Evolutionary conservation across 2,329 filamentous ascomycete genomes (phyloP), one percentile per base, ranked within the genome.

Genomic region (Venturia oleaginea): DNA sequence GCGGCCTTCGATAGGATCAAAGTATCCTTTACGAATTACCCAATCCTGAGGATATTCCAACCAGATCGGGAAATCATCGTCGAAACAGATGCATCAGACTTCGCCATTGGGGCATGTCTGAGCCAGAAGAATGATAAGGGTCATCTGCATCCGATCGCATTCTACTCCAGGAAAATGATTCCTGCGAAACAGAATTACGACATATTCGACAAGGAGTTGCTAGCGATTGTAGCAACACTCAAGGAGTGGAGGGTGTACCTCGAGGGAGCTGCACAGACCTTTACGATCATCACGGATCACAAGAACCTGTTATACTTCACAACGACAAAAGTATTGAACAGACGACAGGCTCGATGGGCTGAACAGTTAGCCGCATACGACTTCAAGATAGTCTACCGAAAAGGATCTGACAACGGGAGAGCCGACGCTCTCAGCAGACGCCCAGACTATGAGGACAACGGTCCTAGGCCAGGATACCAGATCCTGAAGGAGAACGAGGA

Each of bases 261-360:
- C 17, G 55, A 68, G 62, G 64, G 66, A 22, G 32, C 59, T 1
- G 24, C 60, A 34, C 24, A 66, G 10, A 27, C n/a, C 30, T 27
- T 72, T 32, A 27, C 63, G 3, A 65, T 73, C 7, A 34, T 69
- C 2, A 69, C 42, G 1, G 67, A 72, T 66, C 65, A 74, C 38
- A 68, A 71, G 32, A 72, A 72, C 61, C 65, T 74, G 0, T 55
- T 61, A 34, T 64, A 65, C 27, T 73, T 74, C 57, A 69, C 67
- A n/a, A 68, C 63, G 17, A 71, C 60, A 7, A 70, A 70, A 59
- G 13, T 67, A 19, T 60, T 74, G 4, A 70, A 67, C 43, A 4
- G 63, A 38, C 40, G 68, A 32, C 66, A 72, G 65, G 67, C 64
- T 17, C 13, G 67, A 34, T 74, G 67, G 68, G 62, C 67, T 6